These are phyloP conservation scores for Aspergillus puulaauensis DNA, from an alignment of 2,329 filamentous ascomycete genomes.

Conservation along the genomic window DNA sequence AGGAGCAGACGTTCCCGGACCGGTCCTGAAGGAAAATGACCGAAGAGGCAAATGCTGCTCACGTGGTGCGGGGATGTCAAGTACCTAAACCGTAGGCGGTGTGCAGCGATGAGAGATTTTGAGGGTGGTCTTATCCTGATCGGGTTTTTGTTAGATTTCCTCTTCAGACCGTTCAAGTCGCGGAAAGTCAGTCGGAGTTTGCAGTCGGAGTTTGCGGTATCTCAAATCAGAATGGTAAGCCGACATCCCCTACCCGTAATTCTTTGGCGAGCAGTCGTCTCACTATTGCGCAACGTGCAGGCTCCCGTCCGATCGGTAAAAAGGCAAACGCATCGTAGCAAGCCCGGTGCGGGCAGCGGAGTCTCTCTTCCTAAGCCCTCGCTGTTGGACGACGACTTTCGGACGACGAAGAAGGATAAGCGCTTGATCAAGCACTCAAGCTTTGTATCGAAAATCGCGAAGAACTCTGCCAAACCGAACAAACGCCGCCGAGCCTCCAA, in stretches of 20 bases:
- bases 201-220: not conserved
- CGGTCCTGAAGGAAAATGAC: not conserved
- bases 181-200: not conserved
- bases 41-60: conserved; percentile 1
- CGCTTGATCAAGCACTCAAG: conserved; percentile 75
- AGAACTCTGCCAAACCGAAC: conserved; percentile 55
- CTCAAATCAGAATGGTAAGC: not conserved
- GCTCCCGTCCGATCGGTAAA: conserved; percentile 28
- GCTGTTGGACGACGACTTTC: conserved; percentile 51
- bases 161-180: not conserved
- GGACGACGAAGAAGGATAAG: conserved; percentile 78
- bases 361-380: conserved; percentile 18
- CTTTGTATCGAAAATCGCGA: conserved; percentile 75
- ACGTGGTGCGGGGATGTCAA: conserved; percentile 2
- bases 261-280: not conserved
- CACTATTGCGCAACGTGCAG: conserved; percentile 22
- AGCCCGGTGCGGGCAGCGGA: conserved; percentile 18
- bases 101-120: not conserved
- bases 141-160: not conserved
- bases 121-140: not conserved
- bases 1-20: not conserved
- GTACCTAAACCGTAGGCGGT: not conserved
- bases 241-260: not conserved
- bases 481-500: conserved; percentile 69
- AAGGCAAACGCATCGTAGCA: conserved; percentile 17